phyloP scores from a whole-genome alignment of 768 basidiomycete species.

The Pisolithus tinctorius region DNA sequence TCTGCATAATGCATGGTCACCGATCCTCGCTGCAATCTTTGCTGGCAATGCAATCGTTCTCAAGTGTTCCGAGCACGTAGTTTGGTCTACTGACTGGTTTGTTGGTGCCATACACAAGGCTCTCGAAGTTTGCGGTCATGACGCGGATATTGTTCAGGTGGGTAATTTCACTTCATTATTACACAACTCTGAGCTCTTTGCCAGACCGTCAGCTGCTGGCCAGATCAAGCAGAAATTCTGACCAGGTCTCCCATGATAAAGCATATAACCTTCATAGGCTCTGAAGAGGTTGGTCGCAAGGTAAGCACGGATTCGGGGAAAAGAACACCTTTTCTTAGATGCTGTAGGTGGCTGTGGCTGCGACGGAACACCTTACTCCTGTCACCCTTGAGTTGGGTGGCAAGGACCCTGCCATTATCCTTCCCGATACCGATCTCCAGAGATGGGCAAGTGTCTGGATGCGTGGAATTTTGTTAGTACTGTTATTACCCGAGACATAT shows the following conservation, averaged over 20 bases:
- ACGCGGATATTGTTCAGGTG: constrained; percentile 86
- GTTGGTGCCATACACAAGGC: constrained; percentile 72
- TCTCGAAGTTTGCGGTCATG: constrained; percentile 74
- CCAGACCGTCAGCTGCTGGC: constrained; percentile 80
- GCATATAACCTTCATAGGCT: constrained; percentile 94
- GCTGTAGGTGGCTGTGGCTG: constrained; percentile 69
- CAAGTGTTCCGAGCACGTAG: constrained; percentile 88
- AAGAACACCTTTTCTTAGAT: neutral
- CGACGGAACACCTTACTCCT: constrained; percentile 82
- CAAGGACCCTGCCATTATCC: constrained; percentile 88
- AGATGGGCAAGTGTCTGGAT: constrained; percentile 80
- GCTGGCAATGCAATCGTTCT: constrained; percentile 85
- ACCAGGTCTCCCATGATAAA: constrained; percentile 76
- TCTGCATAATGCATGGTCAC: constrained; percentile 90
- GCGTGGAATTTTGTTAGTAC: constrained; percentile 83
- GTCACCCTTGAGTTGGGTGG: constrained; percentile 93
- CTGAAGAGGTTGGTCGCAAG: constrained; percentile 69
- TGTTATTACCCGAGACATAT: neutral
- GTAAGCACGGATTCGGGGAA: constrained; percentile 28
- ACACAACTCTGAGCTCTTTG: constrained; percentile 2
- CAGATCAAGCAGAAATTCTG: constrained; percentile 76
- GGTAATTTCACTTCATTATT: constrained; percentile 5
- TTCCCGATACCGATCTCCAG: constrained; percentile 77
- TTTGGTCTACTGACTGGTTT: constrained; percentile 87
- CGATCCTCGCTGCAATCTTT: constrained; percentile 86